A percentile compares a stretch with the other conserved stretches of the same genome.
Evolutionary conservation across 129 eudicot species (phyloP).

Genomic region (Solidago caesia): DNA sequence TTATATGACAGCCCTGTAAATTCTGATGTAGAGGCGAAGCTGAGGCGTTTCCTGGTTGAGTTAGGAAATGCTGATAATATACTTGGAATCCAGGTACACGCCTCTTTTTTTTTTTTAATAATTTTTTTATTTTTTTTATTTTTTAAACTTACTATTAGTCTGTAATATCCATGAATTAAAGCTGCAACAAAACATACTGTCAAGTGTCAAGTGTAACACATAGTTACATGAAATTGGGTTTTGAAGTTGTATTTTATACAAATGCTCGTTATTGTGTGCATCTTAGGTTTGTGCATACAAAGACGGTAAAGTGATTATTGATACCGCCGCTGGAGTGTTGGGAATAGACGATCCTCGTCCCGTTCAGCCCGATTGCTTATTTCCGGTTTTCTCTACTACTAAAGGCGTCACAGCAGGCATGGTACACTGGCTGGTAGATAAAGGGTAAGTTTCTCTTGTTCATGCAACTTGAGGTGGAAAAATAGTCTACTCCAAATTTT

Average conservation of each 20-base stretch:
- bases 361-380: slow-evolving; percentile 85
- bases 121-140: not conserved
- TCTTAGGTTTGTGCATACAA: slow-evolving; percentile 89
- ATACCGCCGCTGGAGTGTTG: slow-evolving; percentile 86
- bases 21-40: slow-evolving; percentile 73
- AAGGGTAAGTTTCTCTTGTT: slow-evolving; percentile 46
- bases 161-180: not conserved
- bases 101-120: not conserved
- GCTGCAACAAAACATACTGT: not conserved
- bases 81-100: slow-evolving; percentile 83
- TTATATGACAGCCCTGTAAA: slow-evolving; percentile 49
- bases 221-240: not conserved
- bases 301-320: slow-evolving; percentile 87
- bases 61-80: slow-evolving; percentile 68
- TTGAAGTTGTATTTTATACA: not conserved
- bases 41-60: slow-evolving; percentile 67
- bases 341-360: slow-evolving; percentile 92
- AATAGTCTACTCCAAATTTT: no score
- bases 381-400: slow-evolving; percentile 84
- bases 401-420: slow-evolving; percentile 84
- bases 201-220: not conserved
- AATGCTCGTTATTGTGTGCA: not conserved
- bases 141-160: not conserved
- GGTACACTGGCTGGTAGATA: slow-evolving; percentile 86
- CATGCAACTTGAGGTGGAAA: no score